Percentiles rank a stretch among this genome's conserved stretches.
Evolutionary conservation across 768 basidiomycete genomes (phyloP).

Genomic region (Gymnopilus junonius): DNA sequence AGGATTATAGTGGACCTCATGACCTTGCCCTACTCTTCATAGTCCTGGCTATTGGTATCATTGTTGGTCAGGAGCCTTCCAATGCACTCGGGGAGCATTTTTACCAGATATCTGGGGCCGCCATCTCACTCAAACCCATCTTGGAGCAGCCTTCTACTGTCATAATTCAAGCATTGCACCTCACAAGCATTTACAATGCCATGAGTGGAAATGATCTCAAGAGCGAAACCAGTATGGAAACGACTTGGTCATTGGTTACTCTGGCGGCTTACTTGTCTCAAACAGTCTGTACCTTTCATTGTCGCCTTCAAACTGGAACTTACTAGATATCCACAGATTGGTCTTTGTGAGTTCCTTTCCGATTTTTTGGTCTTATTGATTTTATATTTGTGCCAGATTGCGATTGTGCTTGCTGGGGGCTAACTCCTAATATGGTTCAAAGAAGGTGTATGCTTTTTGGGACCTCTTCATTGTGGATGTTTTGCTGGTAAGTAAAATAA

Average conservation of each 20-base stretch:
- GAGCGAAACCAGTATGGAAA: conserved; percentile 72
- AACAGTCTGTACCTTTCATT: conserved; percentile 48
- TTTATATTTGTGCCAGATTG: conserved; percentile 47
- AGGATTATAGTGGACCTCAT: conserved; percentile 47
- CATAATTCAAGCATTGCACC: conserved; percentile 71
- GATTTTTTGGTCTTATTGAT: not conserved
- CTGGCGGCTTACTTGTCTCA: conserved; percentile 70
- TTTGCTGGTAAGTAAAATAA: conserved; percentile 66
- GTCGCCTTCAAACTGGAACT: not conserved
- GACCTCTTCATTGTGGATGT: conserved; percentile 74
- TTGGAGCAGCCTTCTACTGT: conserved; percentile 73
- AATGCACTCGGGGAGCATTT: conserved; percentile 61
- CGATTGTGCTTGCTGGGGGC: conserved; percentile 66
- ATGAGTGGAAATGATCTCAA: conserved; percentile 68
- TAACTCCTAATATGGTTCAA: conserved; percentile 66
- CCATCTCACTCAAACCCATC: conserved; percentile 66
- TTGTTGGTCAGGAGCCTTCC: conserved; percentile 40
- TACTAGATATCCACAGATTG: conserved; percentile 47
- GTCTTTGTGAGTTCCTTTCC: conserved; percentile 59
- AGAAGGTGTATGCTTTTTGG: conserved; percentile 77
- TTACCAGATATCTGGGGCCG: conserved; percentile 66
- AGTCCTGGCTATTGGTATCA: conserved; percentile 59
- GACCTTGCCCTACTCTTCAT: conserved; percentile 57
- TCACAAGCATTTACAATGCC: conserved; percentile 71
- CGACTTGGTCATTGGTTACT: conserved; percentile 69